Percentiles rank a stretch among this genome's conserved stretches.
phyloP scores from a whole-genome alignment of 2,329 filamentous ascomycete genomes.

The Talaromyces sp. region DNA sequence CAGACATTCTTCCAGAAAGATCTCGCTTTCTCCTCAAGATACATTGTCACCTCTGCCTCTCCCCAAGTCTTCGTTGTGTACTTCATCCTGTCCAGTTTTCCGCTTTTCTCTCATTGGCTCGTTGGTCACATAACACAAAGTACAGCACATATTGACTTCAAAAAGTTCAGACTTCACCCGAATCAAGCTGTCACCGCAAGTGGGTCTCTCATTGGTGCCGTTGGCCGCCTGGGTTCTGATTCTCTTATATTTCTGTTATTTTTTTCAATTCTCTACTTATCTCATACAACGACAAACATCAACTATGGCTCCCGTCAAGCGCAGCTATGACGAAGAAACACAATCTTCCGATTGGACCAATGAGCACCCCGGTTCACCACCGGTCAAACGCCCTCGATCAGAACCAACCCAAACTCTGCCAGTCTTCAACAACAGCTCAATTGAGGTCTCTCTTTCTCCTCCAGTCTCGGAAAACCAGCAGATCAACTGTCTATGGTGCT shows the following conservation, averaged over 20 bases:
- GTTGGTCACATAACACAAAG: slow-evolving; percentile 9
- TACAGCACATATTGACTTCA: slow-evolving; percentile 8
- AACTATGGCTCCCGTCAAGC: slow-evolving; percentile 24
- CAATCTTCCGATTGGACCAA: slow-evolving; percentile 36
- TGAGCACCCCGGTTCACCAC: slow-evolving; percentile 33
- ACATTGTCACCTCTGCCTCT: neutral
- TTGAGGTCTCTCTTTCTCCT: slow-evolving; percentile 34
- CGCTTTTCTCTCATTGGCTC: slow-evolving; percentile 11
- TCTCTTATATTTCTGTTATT: neutral
- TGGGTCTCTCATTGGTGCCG: slow-evolving; percentile 9
- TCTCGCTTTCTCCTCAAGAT: neutral
- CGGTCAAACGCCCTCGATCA: slow-evolving; percentile 37
- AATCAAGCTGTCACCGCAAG: slow-evolving; percentile 6
- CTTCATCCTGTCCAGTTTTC: neutral
- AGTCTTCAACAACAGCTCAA: slow-evolving; percentile 31
- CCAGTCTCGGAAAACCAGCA: slow-evolving; percentile 24
- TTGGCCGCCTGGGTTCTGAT: neutral
- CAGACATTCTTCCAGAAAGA: neutral
- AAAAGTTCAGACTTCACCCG: slow-evolving; percentile 12
- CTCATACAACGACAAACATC: neutral
- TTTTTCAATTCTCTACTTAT: neutral
- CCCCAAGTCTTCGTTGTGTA: neutral
- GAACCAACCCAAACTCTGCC: slow-evolving; percentile 29
- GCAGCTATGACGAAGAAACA: slow-evolving; percentile 34
- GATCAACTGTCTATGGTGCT: slow-evolving; percentile 37